phyloP scores from a whole-genome alignment of 2,329 filamentous ascomycete species.

The Exophiala sideris region DNA sequence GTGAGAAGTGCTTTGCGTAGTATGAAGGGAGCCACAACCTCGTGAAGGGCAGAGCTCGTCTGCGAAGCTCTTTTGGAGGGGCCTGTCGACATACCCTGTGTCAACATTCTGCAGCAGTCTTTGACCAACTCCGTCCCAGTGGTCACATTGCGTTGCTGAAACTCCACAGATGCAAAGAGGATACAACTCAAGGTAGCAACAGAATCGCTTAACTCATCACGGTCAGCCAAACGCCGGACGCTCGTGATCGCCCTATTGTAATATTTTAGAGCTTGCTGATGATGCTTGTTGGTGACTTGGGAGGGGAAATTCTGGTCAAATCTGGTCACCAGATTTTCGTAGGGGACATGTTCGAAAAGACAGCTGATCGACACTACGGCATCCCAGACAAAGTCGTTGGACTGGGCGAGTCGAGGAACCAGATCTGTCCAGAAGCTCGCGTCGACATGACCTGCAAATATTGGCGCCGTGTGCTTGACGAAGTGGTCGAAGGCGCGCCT shows the following conservation, averaged over 20 bases:
- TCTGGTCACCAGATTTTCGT: background rate
- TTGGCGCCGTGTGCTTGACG: conserved; percentile 9
- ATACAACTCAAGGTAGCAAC: conserved; percentile 18
- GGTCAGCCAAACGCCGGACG: conserved; percentile 9
- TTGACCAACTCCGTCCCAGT: conserved; percentile 15
- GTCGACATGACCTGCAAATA: conserved; percentile 17
- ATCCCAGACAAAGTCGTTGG: conserved; percentile 21
- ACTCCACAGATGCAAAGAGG: conserved; percentile 22
- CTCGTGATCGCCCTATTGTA: conserved; percentile 19
- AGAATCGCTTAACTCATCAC: conserved; percentile 15
- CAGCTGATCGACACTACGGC: conserved; percentile 15
- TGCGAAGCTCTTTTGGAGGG: background rate
- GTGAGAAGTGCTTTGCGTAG: conserved; percentile 13
- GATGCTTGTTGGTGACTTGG: conserved; percentile 8
- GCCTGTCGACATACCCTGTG: conserved; percentile 3
- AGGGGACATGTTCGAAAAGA: conserved; percentile 18
- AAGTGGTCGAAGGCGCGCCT: conserved; percentile 23
- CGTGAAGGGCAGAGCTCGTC: conserved; percentile 2
- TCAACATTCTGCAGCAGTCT: conserved; percentile 16
- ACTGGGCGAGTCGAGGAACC: conserved; percentile 17
- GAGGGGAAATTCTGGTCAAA: conserved; percentile 1
- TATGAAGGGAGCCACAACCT: conserved; percentile 16
- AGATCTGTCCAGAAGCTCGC: conserved; percentile 20
- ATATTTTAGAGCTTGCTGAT: conserved; percentile 17
- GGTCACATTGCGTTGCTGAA: conserved; percentile 20